Conservation (phyloP, 2,329 filamentous ascomycete species). For the Metarhizium album region DNA sequence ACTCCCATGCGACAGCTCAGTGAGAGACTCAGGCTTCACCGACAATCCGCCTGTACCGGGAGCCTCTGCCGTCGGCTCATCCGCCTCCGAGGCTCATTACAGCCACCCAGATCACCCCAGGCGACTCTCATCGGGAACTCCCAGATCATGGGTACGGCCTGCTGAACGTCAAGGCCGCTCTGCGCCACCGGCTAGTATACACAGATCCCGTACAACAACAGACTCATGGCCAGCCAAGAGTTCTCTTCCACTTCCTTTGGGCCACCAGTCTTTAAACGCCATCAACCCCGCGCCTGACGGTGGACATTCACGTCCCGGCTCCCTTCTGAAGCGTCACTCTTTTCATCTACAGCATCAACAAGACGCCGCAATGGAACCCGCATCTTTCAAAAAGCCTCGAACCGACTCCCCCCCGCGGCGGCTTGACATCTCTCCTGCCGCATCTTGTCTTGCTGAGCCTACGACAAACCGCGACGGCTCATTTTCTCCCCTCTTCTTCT, state of each 20-base stretch:
- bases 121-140: slow-evolving; percentile 6
- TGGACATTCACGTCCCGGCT: slow-evolving; percentile 6
- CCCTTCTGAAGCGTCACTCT: slow-evolving; percentile 17
- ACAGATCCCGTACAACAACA: not conserved
- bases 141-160: slow-evolving; percentile 10
- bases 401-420: slow-evolving; percentile 33
- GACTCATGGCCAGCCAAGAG: not conserved
- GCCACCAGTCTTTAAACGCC: not conserved
- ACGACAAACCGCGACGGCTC: slow-evolving; percentile 22
- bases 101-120: slow-evolving; percentile 5
- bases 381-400: slow-evolving; percentile 35
- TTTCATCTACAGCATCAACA: slow-evolving; percentile 9
- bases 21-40: not conserved
- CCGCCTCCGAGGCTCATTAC: slow-evolving; percentile 1
- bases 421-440: slow-evolving; percentile 29
- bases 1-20: slow-evolving; percentile 1
- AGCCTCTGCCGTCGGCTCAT: slow-evolving; percentile 1
- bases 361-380: slow-evolving; percentile 22
- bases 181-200: slow-evolving; percentile 3
- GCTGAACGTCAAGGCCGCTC: slow-evolving; percentile 8
- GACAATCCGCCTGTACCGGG: not conserved
- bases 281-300: slow-evolving; percentile 1
- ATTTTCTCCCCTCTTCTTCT: slow-evolving; percentile 44
- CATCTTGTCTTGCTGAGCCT: slow-evolving; percentile 11
- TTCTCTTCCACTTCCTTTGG: not conserved